These are phyloP conservation scores for Myxozyma vanderwaltii DNA, from an alignment of 805 yeast genomes.

Conservation along the genomic window DNA sequence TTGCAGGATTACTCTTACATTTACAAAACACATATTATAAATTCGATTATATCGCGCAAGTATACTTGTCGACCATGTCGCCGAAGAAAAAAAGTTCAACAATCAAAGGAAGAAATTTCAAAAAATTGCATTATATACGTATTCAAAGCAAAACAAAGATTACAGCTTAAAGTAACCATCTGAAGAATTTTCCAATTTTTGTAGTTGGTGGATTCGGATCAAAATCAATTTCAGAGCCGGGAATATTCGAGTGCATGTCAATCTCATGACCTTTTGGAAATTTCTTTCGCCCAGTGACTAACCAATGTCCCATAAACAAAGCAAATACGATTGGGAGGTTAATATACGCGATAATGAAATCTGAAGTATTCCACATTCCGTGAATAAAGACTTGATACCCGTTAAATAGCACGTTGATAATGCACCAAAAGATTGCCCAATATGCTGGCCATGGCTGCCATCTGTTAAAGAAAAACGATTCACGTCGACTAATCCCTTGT, in stretches of 20 bases:
- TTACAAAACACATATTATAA: no score
- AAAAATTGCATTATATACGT: no score
- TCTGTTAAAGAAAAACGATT: conserved; percentile 54
- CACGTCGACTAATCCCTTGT: conserved; percentile 53
- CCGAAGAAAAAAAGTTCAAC: no score
- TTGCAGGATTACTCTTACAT: no score
- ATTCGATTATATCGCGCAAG: no score
- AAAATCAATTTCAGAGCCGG: conserved; percentile 25
- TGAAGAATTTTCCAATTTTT: conserved; percentile 17
- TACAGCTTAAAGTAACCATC: conserved; percentile 19
- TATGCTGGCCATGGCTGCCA: conserved; percentile 61
- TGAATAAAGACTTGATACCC: conserved; percentile 74
- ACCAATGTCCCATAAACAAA: conserved; percentile 23
- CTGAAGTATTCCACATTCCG: conserved; percentile 62
- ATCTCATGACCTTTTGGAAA: conserved; percentile 21
- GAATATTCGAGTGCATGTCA: conserved; percentile 27
- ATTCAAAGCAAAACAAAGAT: no score
- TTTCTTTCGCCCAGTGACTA: conserved; percentile 11
- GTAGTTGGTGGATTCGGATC: conserved; percentile 23
- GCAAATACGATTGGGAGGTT: conserved; percentile 62
- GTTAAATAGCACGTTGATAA: conserved; percentile 57
- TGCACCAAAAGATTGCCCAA: conserved; percentile 51
- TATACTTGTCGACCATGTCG: no score
- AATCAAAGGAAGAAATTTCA: no score
- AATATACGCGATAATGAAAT: conserved; percentile 69